Evolutionary conservation across 371 early-diverging fungal species (phyloP).

Genomic region (Smittium mucronatum): DNA sequence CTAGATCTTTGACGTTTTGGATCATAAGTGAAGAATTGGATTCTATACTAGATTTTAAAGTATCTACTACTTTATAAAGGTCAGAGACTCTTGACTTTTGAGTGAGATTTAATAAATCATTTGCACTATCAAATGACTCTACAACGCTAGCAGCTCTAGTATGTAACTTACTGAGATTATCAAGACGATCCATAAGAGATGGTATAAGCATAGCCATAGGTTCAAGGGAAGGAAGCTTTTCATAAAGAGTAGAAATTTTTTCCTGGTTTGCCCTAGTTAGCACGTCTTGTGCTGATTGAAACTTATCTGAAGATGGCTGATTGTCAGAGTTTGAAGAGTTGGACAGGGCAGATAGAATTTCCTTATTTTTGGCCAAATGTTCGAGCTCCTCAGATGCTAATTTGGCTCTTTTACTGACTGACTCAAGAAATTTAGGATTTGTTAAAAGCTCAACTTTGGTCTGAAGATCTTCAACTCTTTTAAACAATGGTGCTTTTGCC

Average conservation of each 20-base stretch:
- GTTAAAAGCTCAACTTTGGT: not conserved
- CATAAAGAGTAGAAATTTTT: not conserved
- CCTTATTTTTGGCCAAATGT: not conserved
- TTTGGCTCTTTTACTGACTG: slow-evolving; percentile 2
- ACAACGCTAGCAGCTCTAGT: not conserved
- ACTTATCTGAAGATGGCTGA: not conserved
- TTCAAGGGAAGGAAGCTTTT: slow-evolving; percentile 1
- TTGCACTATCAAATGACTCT: not conserved
- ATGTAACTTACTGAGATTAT: not conserved
- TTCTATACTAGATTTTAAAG: slow-evolving; percentile 1
- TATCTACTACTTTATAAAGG: not conserved
- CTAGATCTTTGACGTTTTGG: slow-evolving; percentile 1
- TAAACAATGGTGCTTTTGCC: not conserved
- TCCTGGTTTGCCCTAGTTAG: slow-evolving; percentile 3
- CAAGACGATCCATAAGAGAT: not conserved
- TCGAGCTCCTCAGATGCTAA: slow-evolving; percentile 1
- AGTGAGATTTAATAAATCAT: not conserved
- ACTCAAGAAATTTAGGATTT: slow-evolving; percentile 9
- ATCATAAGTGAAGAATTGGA: not conserved
- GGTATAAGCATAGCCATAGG: not conserved
- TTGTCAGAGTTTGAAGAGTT: not conserved
- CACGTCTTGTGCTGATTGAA: not conserved
- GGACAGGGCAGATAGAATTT: not conserved
- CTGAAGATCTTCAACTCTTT: not conserved
- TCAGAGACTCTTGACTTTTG: not conserved